A percentile compares a stretch with the other conserved stretches of the same genome.
phyloP scores from a whole-genome alignment of 2,329 filamentous ascomycete species.

The Sporothrix luriei region DNA sequence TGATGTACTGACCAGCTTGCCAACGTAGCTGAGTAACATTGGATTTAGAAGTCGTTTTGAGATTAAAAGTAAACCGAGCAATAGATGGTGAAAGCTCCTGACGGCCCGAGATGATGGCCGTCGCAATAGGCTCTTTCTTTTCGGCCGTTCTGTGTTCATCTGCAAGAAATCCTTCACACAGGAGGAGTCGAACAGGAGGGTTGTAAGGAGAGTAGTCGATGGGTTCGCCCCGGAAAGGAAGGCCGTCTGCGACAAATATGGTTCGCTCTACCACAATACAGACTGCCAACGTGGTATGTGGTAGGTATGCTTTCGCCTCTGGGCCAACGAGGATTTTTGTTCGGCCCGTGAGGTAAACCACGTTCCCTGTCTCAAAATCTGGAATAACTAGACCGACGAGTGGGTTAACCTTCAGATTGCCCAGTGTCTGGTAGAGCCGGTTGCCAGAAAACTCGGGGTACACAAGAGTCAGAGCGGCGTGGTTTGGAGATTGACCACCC shows the following conservation, averaged over 20 bases:
- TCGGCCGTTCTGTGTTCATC: not conserved
- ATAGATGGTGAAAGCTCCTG: conserved; percentile 67
- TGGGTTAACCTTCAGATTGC: conserved; percentile 71
- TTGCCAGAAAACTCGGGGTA: conserved; percentile 90
- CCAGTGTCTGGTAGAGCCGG: conserved; percentile 78
- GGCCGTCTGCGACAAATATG: conserved; percentile 63
- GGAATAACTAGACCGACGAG: conserved; percentile 71
- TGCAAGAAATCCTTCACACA: conserved; percentile 51
- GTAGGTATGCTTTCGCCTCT: conserved; percentile 63
- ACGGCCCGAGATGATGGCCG: conserved; percentile 61
- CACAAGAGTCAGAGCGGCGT: conserved; percentile 53
- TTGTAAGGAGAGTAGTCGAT: conserved; percentile 76
- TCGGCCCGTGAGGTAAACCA: conserved; percentile 72
- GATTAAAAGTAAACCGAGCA: conserved; percentile 60
- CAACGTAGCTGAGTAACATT: conserved; percentile 48
- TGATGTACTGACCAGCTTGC: conserved; percentile 74
- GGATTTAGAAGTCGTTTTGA: conserved; percentile 37
- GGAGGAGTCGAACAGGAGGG: conserved; percentile 67
- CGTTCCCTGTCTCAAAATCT: conserved; percentile 71
- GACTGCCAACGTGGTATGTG: conserved; percentile 72
- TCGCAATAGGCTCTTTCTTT: conserved; percentile 36
- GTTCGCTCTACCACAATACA: conserved; percentile 64
- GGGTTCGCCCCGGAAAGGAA: conserved; percentile 66
- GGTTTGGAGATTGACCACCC: conserved; percentile 31
- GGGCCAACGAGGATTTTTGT: conserved; percentile 67